Base-by-base conservation (phyloP, 768 basidiomycete species). In the Mycena albidolilacea region DNA sequence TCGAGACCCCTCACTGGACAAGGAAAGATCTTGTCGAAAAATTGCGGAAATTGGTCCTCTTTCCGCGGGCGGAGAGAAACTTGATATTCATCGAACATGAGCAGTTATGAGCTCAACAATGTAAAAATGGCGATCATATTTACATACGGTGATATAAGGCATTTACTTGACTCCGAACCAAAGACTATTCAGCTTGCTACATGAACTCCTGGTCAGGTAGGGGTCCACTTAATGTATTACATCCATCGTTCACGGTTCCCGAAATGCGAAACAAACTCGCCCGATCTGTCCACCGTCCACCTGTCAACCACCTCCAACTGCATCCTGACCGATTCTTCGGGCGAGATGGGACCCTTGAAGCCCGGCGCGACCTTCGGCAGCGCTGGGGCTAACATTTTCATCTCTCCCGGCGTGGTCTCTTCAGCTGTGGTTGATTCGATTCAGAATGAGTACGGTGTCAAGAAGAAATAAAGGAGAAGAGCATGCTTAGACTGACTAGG, bases 241-340 rank as follows among this genome's bases (percentile, higher is more conserved):
- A 72, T 46, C 77, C 70, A 67, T 30, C 62, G 67, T 46, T 58
- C 68, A 35, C 30, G 30, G 30, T 69, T 78, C 59, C 63, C 73
- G 23, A 8, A 62, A 50, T 73, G 78, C 64, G 71, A 74, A 71
- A 67, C 52, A 41, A 59, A 71, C 14, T 61, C 68, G 11, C 70
- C 74, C 2, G 58, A 67, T 9, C 71, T 64, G 17, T 70, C 65
- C 2, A 70, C 61, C 7, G 37, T 65, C 64, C 68, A 69, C 30
- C 55, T 55, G 30, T 67, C 10, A 35, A 74, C 39, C 6, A 70
- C 69, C n/a, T 64, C 60, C 52, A 74, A 39, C 52, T 57, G 55
- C 64, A 67, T 30, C 35, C 50, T 70, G 39, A 70, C 73, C 39
- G 73, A 74, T 43, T 67, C 69, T 15, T 66, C 39, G 17, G 73